A percentile compares a stretch with the other conserved stretches of the same genome.
phyloP scores from a whole-genome alignment of 164 flowering plant genomes.

The Tetracentron sinense region DNA sequence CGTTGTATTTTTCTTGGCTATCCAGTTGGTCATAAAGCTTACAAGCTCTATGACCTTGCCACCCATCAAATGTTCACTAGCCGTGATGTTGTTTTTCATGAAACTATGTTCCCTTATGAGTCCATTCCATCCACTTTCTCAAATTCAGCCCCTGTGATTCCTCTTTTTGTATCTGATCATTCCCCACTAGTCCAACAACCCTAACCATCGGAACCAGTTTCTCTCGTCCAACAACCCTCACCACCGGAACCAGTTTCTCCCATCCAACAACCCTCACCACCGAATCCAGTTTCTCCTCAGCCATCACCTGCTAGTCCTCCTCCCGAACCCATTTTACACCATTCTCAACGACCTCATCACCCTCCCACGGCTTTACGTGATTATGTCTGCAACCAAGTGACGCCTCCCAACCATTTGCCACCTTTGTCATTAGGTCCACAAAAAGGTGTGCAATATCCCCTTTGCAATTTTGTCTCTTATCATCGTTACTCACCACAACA shows the following conservation, averaged over 20 bases:
- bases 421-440: neutral
- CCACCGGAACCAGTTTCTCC: too few species aligned
- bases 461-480: neutral
- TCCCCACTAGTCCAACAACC: neutral
- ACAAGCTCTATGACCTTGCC: too few species aligned
- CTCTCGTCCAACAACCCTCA: too few species aligned
- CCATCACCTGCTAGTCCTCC: neutral
- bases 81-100: too few species aligned
- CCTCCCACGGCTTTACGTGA: neutral
- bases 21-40: too few species aligned
- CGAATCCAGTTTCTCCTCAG: too few species aligned
- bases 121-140: neutral
- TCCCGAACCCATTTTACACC: slow-evolving; percentile 2
- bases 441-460: neutral
- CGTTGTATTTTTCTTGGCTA: too few species aligned
- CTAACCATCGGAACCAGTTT: too few species aligned
- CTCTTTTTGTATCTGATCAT: neutral
- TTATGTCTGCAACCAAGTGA: slow-evolving; percentile 2
- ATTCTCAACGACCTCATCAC: neutral
- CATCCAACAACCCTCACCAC: too few species aligned
- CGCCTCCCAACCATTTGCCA: neutral
- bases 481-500: slow-evolving; percentile 6
- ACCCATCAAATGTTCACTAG: too few species aligned
- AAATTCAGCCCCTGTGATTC: slow-evolving; percentile 3
- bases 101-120: too few species aligned